Base-by-base conservation (phyloP, 2,329 filamentous ascomycete genomes). In the Cladobotryum mycophilum region DNA sequence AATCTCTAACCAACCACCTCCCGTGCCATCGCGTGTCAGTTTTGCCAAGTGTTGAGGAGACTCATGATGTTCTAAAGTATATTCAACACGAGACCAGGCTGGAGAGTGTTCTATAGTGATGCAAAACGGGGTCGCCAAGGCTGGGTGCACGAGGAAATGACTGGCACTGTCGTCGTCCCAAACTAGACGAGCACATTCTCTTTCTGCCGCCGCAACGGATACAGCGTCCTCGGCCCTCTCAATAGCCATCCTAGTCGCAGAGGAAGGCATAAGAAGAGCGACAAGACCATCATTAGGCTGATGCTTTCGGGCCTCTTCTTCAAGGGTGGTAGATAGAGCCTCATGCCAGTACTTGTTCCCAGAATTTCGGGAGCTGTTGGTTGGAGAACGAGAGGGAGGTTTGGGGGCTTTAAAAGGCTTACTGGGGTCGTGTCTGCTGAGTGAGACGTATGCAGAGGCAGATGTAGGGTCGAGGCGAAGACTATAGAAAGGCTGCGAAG, bases 151-250 rank as follows among this genome's bases (percentile, higher is more conserved):
- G n/a, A 85, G 71, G 63, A 80, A 85, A 64, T 83, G 76, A 58
- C 70, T 76, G 5, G 68, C 65, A 51, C 71, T 76, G 60, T 85
- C 82, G 30, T 79, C 77, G 60, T 85, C 82, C 79, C 84, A 89
- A n/a, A 87, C 80, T 2, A 91, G 76, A 2, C 83, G 76, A 20
- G 82, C 86, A 58, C 81, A 83, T 67, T 89, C 85, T 33, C 79
- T 76, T 62, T 86, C 81, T 0, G 85, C 85, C 34, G 83, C 79
- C 52, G 75, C 74, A 4, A 83, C 74, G 9, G 84, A 76, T 0
- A 76, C 72, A 2, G 77, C 72, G 61, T 86, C 81, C 41, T 78
- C 73, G 3, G 83, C 69, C 22, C 77, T 74, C 52, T 85, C 81
- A 1, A 83, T 70, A 1, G 81, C 84, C 64, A 83, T 76, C 41